phyloP scores from a whole-genome alignment of 140 eudicot genomes.

The Oenanthe javanica region DNA sequence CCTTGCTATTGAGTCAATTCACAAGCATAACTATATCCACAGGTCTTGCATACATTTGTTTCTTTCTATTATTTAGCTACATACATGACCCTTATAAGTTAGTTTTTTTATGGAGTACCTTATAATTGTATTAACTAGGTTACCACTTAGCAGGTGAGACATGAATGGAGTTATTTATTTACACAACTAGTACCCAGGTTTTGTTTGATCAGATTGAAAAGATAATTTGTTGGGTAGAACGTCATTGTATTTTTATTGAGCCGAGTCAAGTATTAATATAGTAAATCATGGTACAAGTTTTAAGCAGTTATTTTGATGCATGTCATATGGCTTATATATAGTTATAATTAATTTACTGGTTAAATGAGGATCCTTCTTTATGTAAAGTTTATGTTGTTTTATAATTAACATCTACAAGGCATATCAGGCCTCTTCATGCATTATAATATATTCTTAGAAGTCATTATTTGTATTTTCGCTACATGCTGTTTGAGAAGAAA shows the following conservation, averaged over 20 bases:
- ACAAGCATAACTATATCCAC: constrained; percentile 24
- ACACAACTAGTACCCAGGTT: background rate
- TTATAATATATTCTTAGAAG: background rate
- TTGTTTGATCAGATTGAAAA: background rate
- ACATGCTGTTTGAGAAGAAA: background rate
- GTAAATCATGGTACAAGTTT: background rate
- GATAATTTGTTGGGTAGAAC: background rate
- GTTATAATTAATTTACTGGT: background rate
- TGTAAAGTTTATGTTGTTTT: background rate
- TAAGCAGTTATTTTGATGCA: background rate
- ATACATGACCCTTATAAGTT: background rate
- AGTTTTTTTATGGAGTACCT: background rate
- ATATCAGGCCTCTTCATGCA: background rate
- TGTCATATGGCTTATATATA: background rate
- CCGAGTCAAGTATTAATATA: background rate
- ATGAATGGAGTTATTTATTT: background rate
- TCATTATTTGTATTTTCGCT: background rate
- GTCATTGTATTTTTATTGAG: background rate
- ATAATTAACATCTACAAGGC: background rate
- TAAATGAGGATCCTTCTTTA: background rate
- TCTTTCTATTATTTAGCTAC: background rate
- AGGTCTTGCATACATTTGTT: background rate
- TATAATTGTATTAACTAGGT: background rate
- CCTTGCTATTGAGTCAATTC: constrained; percentile 23
- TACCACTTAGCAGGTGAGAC: background rate